A percentile compares a stretch with the other conserved stretches of the same genome.
phyloP scores from a whole-genome alignment of 2,329 filamentous ascomycete genomes.

The Colletotrichum phormii region DNA sequence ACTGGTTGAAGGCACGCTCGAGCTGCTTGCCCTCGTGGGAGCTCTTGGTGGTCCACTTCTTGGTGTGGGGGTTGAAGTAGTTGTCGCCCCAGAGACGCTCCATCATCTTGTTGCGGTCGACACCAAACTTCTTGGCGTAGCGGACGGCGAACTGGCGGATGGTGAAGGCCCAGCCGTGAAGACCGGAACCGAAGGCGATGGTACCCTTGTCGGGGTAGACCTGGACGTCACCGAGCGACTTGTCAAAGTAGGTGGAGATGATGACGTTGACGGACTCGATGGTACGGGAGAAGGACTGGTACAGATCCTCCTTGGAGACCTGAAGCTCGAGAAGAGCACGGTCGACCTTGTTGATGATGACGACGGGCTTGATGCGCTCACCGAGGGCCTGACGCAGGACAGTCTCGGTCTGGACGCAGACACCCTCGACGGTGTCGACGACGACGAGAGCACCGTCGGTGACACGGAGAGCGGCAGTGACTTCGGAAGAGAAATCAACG shows the following conservation, averaged over 20 bases:
- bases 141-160: conserved; percentile 95
- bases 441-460: conserved; percentile 99
- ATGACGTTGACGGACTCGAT: conserved; percentile 99
- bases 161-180: conserved; percentile 99
- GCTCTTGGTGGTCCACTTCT: conserved; percentile 97
- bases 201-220: conserved; percentile 98
- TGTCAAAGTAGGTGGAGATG: conserved; percentile 99
- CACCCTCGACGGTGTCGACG: conserved; percentile 99
- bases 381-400: conserved; percentile 98
- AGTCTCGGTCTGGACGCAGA: conserved; percentile 99
- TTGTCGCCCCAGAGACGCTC: conserved; percentile 99
- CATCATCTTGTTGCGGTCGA: conserved; percentile 99
- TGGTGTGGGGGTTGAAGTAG: conserved; percentile 99
- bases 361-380: conserved; percentile 99
- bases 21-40: conserved; percentile 87
- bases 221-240: conserved; percentile 95
- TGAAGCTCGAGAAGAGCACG: conserved; percentile 99
- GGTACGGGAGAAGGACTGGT: conserved; percentile 99
- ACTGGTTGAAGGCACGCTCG: conserved; percentile 99
- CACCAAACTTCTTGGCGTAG: conserved; percentile 99
- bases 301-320: conserved; percentile 98
- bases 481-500: conserved; percentile 99
- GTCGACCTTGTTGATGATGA: conserved; percentile 99
- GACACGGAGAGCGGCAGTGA: conserved; percentile 99
- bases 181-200: conserved; percentile 98